Evolutionary conservation across 768 basidiomycete genomes (phyloP), one percentile per base, ranked within the genome.

Genomic region (Chalciporus pseudorubinellus): DNA sequence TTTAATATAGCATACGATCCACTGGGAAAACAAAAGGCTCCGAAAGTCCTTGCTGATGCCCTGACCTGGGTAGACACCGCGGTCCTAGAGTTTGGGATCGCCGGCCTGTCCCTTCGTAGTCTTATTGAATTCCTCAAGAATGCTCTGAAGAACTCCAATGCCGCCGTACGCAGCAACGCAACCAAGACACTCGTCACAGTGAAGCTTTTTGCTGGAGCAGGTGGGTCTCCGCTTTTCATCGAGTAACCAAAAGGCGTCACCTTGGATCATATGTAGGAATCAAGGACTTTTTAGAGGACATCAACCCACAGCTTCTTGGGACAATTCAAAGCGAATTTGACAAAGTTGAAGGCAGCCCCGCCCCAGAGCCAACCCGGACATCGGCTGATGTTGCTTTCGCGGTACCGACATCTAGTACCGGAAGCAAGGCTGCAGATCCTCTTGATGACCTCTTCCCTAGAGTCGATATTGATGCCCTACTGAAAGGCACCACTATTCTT

Each of bases 391-490:
- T 92, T 8, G 80, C 77, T 13, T 77, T 73, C 19, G 62, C 83
- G 51, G 72, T 72, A 6, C 61, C 77, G 0, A 66, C 74, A 6
- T 64, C 72, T n/a, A 70, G 74, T 13, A 69, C 74, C 29, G 78
- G 75, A 26, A 28, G 64, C 10, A 72, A 72, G 29, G 59, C 47
- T 6, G 72, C 65, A 8, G 92, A 98, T 67, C 83, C 95, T 11
- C 64, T 98, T 57, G 97, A 98, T 58, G 94, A 97, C 43, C 76
- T 99, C 36, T 95, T 97, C 67, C 97, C 97, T 22, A 84, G 97
- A 24, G 89, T 98, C 36, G 97, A 99, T 61, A 75, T 98, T 36
- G 95, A 98, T 58, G 77, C 81, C 48, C 70, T 99, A 21, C 74
- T 98, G 48, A 87, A 87, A 56, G 87, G 87, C 20, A 92, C 92